Evolutionary conservation across 139 green algal genomes (phyloP).

Genomic region (Dunaliella primolecta): DNA sequence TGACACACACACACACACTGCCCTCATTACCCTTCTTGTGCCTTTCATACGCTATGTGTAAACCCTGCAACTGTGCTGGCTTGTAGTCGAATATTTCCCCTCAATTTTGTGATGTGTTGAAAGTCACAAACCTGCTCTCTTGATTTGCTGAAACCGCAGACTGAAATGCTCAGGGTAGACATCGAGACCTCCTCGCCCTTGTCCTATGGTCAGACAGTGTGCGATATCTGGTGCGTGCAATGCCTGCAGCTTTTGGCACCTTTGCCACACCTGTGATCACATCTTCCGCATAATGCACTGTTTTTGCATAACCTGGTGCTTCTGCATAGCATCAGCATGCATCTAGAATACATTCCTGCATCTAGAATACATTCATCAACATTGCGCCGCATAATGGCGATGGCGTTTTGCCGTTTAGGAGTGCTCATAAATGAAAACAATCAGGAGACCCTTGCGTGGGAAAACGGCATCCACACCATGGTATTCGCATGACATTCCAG

Average conservation of each 20-base stretch:
- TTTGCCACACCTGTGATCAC: too few relatives aligned
- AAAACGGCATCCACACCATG: too few relatives aligned
- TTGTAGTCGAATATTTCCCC: not conserved
- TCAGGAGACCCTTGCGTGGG: too few relatives aligned
- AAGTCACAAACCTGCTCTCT: not conserved
- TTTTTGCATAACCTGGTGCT: not conserved
- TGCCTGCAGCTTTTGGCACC: too few relatives aligned
- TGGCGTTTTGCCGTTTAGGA: too few relatives aligned
- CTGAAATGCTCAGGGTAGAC: constrained; percentile 66
- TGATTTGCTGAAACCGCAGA: constrained; percentile 23
- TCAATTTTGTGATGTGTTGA: not conserved
- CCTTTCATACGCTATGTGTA: not conserved
- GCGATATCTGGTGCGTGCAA: constrained; percentile 66
- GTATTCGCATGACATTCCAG: too few relatives aligned
- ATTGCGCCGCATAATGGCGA: too few relatives aligned
- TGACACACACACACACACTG: too few relatives aligned
- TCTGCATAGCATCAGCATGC: not conserved
- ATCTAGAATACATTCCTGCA: too few relatives aligned
- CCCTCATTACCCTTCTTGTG: not conserved
- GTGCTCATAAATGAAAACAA: too few relatives aligned
- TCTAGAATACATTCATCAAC: too few relatives aligned
- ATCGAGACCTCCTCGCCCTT: constrained; percentile 68
- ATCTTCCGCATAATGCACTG: not conserved
- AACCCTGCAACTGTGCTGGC: not conserved
- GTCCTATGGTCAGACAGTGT: constrained; percentile 79